Conservation (phyloP, 805 yeast genomes). For the Lipomyces mesembrius region DNA sequence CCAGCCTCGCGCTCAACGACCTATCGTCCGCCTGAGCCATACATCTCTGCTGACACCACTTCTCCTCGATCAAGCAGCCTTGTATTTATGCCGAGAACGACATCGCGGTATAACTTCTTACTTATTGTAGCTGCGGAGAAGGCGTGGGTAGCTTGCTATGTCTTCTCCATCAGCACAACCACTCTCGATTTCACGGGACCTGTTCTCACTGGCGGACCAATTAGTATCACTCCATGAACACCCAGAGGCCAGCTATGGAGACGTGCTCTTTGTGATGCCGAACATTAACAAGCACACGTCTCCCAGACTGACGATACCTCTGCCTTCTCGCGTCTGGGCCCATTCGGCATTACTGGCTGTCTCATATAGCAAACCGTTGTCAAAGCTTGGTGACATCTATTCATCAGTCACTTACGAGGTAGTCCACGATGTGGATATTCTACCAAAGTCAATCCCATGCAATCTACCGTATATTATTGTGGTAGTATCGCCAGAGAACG, state of each 20-base stretch:
- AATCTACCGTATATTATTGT: slow-evolving; percentile 30
- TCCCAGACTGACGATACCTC: slow-evolving; percentile 18
- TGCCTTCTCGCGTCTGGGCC: slow-evolving; percentile 35
- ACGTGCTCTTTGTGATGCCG: slow-evolving; percentile 36
- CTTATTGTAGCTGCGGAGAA: slow-evolving; percentile 1
- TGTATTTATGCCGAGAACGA: background rate
- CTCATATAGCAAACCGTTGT: slow-evolving; percentile 19
- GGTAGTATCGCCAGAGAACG: slow-evolving; percentile 32
- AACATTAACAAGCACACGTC: slow-evolving; percentile 1
- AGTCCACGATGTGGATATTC: background rate
- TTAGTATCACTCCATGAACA: slow-evolving; percentile 26
- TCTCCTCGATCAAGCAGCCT: background rate
- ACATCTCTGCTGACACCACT: background rate
- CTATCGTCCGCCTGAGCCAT: background rate
- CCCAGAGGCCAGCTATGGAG: slow-evolving; percentile 32
- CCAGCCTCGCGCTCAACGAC: background rate
- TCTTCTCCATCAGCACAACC: slow-evolving; percentile 1
- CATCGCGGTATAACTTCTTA: background rate
- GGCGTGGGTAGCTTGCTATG: slow-evolving; percentile 3
- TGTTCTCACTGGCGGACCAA: slow-evolving; percentile 28
- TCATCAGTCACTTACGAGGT: slow-evolving; percentile 9
- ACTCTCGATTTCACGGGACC: slow-evolving; percentile 8
- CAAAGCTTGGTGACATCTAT: slow-evolving; percentile 24
- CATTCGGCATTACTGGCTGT: slow-evolving; percentile 33
- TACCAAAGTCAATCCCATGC: slow-evolving; percentile 14